These are phyloP conservation scores for Camellia sinensis DNA, from an alignment of 148 eudicot species.

Conservation along the genomic window DNA sequence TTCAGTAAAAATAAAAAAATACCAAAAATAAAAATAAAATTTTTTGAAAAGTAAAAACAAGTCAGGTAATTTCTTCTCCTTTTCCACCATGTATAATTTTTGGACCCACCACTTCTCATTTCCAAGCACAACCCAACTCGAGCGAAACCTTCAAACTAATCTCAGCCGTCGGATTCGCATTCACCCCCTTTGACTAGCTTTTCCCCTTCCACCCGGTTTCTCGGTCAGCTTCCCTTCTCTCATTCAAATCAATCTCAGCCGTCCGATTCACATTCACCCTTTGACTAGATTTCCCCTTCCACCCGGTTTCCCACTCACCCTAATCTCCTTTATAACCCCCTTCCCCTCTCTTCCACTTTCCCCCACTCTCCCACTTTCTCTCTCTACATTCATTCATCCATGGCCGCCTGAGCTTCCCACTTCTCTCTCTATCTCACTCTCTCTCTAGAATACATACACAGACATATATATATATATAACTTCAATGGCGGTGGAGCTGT, in stretches of 20 bases:
- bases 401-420: not conserved
- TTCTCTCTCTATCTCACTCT: not conserved
- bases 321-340: not conserved
- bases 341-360: not conserved
- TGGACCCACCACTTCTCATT: too few species aligned
- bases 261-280: too few species aligned
- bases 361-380: not conserved
- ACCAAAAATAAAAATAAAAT: too few species aligned
- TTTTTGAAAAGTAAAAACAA: too few species aligned
- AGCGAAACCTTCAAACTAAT: not conserved
- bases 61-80: too few species aligned
- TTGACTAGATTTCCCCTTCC: too few species aligned
- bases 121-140: not conserved
- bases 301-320: too few species aligned
- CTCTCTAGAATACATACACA: not conserved
- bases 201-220: not conserved
- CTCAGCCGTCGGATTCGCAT: not conserved
- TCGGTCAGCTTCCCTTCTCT: not conserved
- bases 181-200: too few species aligned
- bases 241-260: not conserved
- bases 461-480: not conserved
- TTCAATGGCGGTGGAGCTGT: constrained; percentile 3
- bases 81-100: too few species aligned
- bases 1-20: too few species aligned
- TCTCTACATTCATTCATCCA: not conserved